A percentile compares a stretch with the other conserved stretches of the same genome.
Evolutionary conservation across 495 filamentous ascomycete genomes (phyloP).

Genomic region (Aspergillus taichungensis): DNA sequence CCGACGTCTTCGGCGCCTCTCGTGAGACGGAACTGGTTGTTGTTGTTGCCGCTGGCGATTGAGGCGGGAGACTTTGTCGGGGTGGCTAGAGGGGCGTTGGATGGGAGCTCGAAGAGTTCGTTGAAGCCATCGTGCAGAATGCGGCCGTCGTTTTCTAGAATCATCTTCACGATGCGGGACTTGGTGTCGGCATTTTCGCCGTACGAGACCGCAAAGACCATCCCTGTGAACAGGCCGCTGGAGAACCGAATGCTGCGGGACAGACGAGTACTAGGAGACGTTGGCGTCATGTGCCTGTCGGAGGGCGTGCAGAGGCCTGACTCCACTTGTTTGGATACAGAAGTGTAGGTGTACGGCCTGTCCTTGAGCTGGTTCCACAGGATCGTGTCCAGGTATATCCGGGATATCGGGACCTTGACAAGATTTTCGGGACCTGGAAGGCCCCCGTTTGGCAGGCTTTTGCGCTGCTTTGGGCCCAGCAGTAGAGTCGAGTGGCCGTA

Average conservation of each 20-base stretch:
- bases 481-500: conserved; percentile 36
- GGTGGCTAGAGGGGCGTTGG: conserved; percentile 21
- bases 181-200: conserved; percentile 46
- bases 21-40: conserved; percentile 37
- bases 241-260: conserved; percentile 28
- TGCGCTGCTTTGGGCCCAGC: conserved; percentile 38
- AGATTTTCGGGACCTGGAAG: conserved; percentile 21
- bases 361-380: conserved; percentile 43
- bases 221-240: conserved; percentile 54
- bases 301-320: conserved; percentile 30
- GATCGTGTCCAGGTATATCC: conserved; percentile 42
- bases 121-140: conserved; percentile 74
- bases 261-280: conserved; percentile 32
- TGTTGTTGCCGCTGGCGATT: conserved; percentile 4
- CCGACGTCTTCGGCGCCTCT: conserved; percentile 46
- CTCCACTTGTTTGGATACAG: conserved; percentile 13
- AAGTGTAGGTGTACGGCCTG: conserved; percentile 25
- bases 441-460: conserved; percentile 30
- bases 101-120: conserved; percentile 60
- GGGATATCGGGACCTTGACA: conserved; percentile 35
- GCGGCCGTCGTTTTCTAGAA: conserved; percentile 56
- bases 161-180: conserved; percentile 40
- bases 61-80: conserved; percentile 16
- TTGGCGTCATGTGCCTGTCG: conserved; percentile 31
- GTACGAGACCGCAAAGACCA: conserved; percentile 76